Base-by-base conservation (phyloP, 2,329 filamentous ascomycete species). In the Penicillium brevicompactum region DNA sequence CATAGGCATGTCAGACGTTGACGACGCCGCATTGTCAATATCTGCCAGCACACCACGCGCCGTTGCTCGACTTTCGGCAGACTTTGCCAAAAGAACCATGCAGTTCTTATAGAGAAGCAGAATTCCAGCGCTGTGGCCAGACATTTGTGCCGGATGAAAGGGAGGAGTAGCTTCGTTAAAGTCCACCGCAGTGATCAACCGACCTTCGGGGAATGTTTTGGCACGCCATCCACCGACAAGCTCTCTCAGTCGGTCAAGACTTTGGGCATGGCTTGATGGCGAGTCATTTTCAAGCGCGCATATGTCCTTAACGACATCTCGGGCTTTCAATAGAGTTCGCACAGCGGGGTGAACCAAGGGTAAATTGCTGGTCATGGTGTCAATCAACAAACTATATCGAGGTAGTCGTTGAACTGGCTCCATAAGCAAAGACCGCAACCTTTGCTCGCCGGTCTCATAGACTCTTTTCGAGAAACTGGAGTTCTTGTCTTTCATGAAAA, bases 361-460 rank as follows among this genome's bases (percentile, higher is more conserved):
- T 16, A 97, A 82, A 57, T 89, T 92, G 62, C 88, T 87, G 46
- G 94, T 85, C 68, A 99, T 97, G 67, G 95, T 92, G 76, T 99
- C 94, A 65, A 99, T 97, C 69, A 97, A 88, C 34, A 99, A 80
- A 67, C 91, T 97, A 76, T 99, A 99, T 24, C 94, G 88, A 24
- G 94, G 94, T 49, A 99, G 82, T 49, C 94, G 84, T 73, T 99
- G 94, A 0, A 99, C 92, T 2, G 94, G 94, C 74, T 99, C 94
- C 71, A 99, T 99, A 51, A 99, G 83, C 59, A 94, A 84, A 3
- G 94, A 97, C 46, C 91, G 92, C 51, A 97, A 83, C 54, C 87
- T 85, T 76, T 99, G 94, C 72, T 97, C 94, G 52, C 94, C 93
- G 2, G 89, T 89, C 60, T 92, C 86, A 49, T 90, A 85, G 3